phyloP scores from a whole-genome alignment of 2,329 filamentous ascomycete genomes.

The Fusarium sp. region DNA sequence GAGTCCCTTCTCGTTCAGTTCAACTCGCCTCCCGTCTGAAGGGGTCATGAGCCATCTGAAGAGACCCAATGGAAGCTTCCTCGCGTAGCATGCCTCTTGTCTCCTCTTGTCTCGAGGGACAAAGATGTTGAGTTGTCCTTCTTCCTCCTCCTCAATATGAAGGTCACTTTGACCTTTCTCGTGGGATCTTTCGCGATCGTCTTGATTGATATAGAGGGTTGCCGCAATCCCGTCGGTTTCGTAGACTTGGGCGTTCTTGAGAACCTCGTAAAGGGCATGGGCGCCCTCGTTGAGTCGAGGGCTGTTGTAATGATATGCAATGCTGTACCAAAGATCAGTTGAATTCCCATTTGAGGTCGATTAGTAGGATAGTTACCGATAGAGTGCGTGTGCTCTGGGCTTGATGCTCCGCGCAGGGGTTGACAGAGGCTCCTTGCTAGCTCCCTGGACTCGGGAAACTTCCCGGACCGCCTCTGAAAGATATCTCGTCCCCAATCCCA shows the following conservation, averaged over 20 bases:
- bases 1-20: background rate
- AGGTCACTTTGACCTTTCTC: background rate
- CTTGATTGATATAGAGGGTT: background rate
- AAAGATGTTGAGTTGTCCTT: background rate
- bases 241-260: slow-evolving; percentile 1
- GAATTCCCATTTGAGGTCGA: fast-evolving
- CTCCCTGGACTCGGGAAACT: background rate
- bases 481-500: background rate
- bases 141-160: background rate
- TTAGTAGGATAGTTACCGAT: background rate
- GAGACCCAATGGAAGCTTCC: slow-evolving; percentile 4
- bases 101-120: background rate
- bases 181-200: background rate
- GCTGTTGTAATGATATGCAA: slow-evolving; percentile 15
- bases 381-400: background rate
- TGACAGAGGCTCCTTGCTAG: background rate
- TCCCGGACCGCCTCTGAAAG: background rate
- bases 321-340: background rate
- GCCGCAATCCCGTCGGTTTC: slow-evolving; percentile 15
- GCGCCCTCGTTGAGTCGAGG: background rate
- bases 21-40: background rate
- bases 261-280: background rate
- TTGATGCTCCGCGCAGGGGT: background rate
- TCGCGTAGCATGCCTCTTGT: slow-evolving; percentile 9
- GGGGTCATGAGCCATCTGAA: slow-evolving; percentile 11